Conservation (phyloP, 495 filamentous ascomycete species). For the Apodospora peruviana region DNA sequence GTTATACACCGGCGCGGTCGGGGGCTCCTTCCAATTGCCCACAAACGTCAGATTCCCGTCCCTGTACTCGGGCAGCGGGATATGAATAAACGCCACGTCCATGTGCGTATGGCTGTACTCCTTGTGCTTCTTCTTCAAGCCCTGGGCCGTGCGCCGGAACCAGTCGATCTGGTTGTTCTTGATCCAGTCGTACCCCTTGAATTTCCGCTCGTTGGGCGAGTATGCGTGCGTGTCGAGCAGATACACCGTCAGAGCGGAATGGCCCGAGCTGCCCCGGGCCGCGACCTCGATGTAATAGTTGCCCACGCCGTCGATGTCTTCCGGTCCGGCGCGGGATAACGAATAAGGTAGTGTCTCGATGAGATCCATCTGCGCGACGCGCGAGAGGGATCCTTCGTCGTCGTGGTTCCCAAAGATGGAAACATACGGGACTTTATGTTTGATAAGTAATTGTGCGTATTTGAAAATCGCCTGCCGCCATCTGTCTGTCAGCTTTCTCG, state of each 20-base stretch:
- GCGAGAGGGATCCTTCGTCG: constrained; percentile 78
- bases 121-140: constrained; percentile 61
- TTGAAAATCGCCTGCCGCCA: constrained; percentile 74
- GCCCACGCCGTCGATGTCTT: constrained; percentile 79
- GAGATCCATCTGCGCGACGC: constrained; percentile 73
- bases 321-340: constrained; percentile 73
- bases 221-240: constrained; percentile 91
- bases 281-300: constrained; percentile 94
- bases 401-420: constrained; percentile 97
- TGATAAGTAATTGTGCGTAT: constrained; percentile 77
- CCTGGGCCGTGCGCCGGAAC: constrained; percentile 73
- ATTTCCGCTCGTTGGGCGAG: constrained; percentile 82
- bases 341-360: constrained; percentile 85
- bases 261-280: constrained; percentile 66
- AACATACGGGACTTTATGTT: constrained; percentile 85
- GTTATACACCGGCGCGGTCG: constrained; percentile 85
- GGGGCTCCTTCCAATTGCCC: constrained; percentile 65
- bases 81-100: constrained; percentile 96
- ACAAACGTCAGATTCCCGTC: constrained; percentile 41
- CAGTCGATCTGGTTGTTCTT: constrained; percentile 90
- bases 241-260: constrained; percentile 89
- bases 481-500: constrained; percentile 3
- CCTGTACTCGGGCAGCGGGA: constrained; percentile 86
- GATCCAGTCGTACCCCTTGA: constrained; percentile 89
- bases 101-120: constrained; percentile 89